Base-by-base conservation (phyloP, 1,284 basidiomycete species). In the Pholiota adiposa region DNA sequence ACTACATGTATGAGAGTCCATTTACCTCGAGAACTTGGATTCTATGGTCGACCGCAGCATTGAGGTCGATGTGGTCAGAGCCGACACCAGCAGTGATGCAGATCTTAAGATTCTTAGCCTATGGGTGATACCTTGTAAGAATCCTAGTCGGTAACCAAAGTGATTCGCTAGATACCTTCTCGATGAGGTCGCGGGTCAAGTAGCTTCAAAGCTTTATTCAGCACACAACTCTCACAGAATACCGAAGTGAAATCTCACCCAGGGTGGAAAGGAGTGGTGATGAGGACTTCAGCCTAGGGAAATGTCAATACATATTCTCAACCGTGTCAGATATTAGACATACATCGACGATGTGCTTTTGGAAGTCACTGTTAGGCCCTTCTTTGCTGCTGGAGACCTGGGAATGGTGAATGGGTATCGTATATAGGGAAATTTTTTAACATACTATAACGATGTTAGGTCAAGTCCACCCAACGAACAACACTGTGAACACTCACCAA, bases 41-140 rank as follows among this genome's bases (percentile, higher is more conserved):
- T 64, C 85, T 84, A 68, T 84, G 82, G 74, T 93, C 85, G 71
- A 94, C 94, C 51, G 93, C 93, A 23, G 92, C 92, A 71, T 96
- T 89, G 57, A 97, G 84, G 74, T 97, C 94, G 69, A 97, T 88
- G 77, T 95, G 93, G 79, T 97, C 96, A 31, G 93, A 96, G 12
- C 95, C 95, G 50, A 98, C 95, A 77, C 96, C 96, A 55, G 96
- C 96, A 9, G 96, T 98, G 69, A 97, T 85, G 71, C 92, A 94
- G 63, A 97, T 77, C 79, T 96, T 97, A 69, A 98, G 86, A 70
- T 97, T 96, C 77, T 90, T 90, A 36, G 96, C 93, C 36, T 38
- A n/a, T n/a, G 36, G 14, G 4, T 12, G 14, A 38, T 38, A 7
- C 14, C 14, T 38, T 9, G 6, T 38, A 9, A 38, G 36, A 38